Conservation (phyloP, 257 asterid species). For the Agastache rugosa region DNA sequence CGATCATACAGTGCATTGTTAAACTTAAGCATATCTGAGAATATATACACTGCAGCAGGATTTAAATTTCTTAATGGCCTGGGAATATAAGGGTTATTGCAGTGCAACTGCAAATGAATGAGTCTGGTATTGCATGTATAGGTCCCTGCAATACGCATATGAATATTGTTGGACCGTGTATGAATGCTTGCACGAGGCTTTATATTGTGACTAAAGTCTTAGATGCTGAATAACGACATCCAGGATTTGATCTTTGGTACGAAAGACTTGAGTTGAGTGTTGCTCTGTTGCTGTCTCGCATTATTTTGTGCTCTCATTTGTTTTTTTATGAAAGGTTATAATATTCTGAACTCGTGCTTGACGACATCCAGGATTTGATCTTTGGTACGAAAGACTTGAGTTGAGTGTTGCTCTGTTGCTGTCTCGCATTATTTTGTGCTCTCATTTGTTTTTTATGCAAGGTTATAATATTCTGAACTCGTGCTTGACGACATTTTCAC, state of each 20-base stretch:
- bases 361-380: no score
- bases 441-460: neutral
- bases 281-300: no score
- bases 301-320: neutral
- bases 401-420: no score
- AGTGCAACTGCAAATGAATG: neutral
- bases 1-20: neutral
- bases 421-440: neutral
- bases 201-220: no score
- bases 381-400: no score
- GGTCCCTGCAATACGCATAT: neutral
- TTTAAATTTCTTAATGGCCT: neutral
- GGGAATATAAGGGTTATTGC: neutral
- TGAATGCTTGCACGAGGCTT: neutral
- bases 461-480: neutral
- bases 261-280: neutral
- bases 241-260: no score
- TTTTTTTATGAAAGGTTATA: no score
- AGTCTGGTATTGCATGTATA: conserved; percentile 11
- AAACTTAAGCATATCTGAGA: neutral
- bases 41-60: neutral
- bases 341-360: no score
- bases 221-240: no score
- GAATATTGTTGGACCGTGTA: neutral
- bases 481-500: no score